Conservation (phyloP, 345 rosid genomes). For the Diplotaxis tenuifolia region DNA sequence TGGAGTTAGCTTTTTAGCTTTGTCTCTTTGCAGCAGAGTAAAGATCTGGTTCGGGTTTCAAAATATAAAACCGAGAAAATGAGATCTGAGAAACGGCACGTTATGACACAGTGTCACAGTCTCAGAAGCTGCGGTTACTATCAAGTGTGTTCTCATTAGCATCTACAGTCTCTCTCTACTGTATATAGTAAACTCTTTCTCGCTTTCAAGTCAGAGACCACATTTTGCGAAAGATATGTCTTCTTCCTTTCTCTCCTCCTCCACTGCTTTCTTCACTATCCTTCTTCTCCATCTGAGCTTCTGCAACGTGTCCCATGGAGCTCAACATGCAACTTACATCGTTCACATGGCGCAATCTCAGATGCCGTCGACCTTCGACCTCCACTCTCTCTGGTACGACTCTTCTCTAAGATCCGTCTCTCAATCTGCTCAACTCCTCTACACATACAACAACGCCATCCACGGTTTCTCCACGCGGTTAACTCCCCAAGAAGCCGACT, state of each 20-base stretch:
- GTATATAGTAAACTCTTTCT: not conserved
- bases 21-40: not conserved
- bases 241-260: slow-evolving; percentile 9
- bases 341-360: slow-evolving; percentile 76
- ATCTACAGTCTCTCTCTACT: not conserved
- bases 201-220: not conserved
- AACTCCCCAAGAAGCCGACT: slow-evolving; percentile 44
- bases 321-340: slow-evolving; percentile 57
- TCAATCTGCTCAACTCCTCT: slow-evolving; percentile 50
- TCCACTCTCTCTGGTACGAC: slow-evolving; percentile 78
- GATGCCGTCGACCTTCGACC: slow-evolving; percentile 64
- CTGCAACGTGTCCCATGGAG: slow-evolving; percentile 35
- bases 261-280: slow-evolving; percentile 6
- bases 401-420: slow-evolving; percentile 67
- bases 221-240: not conserved
- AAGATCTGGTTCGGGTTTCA: not conserved
- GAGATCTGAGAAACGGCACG: slow-evolving; percentile 18
- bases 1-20: too few species aligned
- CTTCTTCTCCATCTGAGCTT: slow-evolving; percentile 40
- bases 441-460: slow-evolving; percentile 54
- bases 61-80: not conserved
- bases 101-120: slow-evolving; percentile 17
- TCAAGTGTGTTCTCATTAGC: slow-evolving; percentile 31
- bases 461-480: slow-evolving; percentile 59
- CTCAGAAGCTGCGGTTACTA: slow-evolving; percentile 17